Conservation (phyloP, 1,139 yeast genomes). For the Yamadazyma triangularis region DNA sequence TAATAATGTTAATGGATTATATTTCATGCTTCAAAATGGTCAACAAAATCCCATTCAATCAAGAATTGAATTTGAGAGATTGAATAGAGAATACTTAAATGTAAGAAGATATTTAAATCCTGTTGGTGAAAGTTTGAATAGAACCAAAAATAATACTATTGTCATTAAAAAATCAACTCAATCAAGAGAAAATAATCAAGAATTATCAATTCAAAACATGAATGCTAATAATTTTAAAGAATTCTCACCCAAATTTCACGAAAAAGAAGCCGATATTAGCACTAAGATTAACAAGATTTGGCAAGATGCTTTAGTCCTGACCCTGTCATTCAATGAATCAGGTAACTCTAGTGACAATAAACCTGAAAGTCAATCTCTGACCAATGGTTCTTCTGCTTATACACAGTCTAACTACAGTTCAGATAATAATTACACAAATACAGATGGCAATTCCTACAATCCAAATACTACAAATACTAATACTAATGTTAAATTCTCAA, state of each 20-base stretch:
- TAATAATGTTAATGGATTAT: conserved; percentile 27
- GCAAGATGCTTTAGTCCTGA: conserved; percentile 37
- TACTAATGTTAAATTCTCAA: conserved; percentile 4
- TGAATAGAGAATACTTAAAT: conserved; percentile 68
- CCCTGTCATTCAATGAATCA: conserved; percentile 10
- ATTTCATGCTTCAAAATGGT: conserved; percentile 29
- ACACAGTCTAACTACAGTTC: background rate
- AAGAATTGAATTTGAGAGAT: conserved; percentile 70
- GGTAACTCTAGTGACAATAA: background rate
- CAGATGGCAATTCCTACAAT: background rate
- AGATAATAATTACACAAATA: background rate
- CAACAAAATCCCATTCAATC: conserved; percentile 53
- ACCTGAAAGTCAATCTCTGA: conserved; percentile 1
- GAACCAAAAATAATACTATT: conserved; percentile 29
- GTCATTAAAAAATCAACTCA: conserved; percentile 19
- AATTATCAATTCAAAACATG: conserved; percentile 4
- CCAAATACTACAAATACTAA: background rate
- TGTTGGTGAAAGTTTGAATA: conserved; percentile 53
- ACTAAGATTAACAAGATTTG: conserved; percentile 28
- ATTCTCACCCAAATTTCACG: conserved; percentile 28
- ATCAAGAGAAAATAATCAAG: conserved; percentile 9
- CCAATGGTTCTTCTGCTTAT: background rate
- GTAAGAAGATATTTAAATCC: conserved; percentile 71
- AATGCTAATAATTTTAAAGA: conserved; percentile 33
- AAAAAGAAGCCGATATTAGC: conserved; percentile 28